Evolutionary conservation across 768 basidiomycete genomes (phyloP), one percentile per base, ranked within the genome.

Genomic region (Cyclocybe cylindracea): DNA sequence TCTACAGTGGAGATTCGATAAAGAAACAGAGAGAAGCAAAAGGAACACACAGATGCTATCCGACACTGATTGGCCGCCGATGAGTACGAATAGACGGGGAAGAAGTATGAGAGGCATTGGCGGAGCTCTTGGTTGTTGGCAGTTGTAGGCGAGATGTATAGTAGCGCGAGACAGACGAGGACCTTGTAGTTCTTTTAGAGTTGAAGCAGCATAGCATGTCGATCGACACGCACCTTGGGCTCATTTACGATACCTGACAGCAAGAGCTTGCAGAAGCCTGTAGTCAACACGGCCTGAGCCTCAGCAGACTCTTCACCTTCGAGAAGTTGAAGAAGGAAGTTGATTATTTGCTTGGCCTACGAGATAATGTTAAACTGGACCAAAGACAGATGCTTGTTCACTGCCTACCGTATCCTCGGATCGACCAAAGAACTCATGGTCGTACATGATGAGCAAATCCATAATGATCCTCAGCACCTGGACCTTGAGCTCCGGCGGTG

Each of bases 41-140:
- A 35, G 11, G 42, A 6, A 63, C 75, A 29, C 53, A 80, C 80
- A 45, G 69, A 69, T 46, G 77, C 82, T 58, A 75, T 84, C 76
- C 76, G 81, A 65, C 60, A 78, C 70, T 98, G 94, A 63, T 98
- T 96, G 13, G 64, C 68, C 5, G 85, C 68, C 0, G 91, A 87
- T 0, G 94, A 92, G 67, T 91, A 97, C 64, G 92, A 91, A 65
- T 91, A 98, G 0, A 94, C 86, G 0, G 94, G 93, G 74, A 99
- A 89, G 78, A 98, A 98, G 67, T 97, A 98, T 5, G 92, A 86
- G 10, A 99, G 75, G 63, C 94, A 98, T 68, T 98, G 96, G 39
- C 93, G 79, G 13, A 98, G 76, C 56, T 91, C 84, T 57, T 89
- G 86, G 63, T 97, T 98, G 19, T 86, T 81, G 8, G 75, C 79